Evolutionary conservation across 2,329 filamentous ascomycete species (phyloP), one percentile per base, ranked within the genome.

Genomic region (Purpureocillium takamizusanense): DNA sequence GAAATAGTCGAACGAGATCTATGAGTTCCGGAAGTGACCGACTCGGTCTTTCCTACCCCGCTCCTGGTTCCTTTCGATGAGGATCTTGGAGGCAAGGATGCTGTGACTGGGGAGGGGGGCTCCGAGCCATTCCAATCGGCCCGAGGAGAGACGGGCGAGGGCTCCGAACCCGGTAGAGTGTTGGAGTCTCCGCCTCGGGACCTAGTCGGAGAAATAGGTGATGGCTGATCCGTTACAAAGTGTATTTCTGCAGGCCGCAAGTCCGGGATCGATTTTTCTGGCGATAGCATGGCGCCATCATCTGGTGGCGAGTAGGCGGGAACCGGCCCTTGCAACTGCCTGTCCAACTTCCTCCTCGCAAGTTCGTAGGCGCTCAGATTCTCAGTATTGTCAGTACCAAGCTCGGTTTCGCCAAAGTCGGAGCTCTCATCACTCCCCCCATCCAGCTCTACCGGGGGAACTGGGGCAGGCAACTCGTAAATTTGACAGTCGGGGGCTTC

Each of bases 391-490:
- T 65, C 60, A 1, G 60, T 63, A 1, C 62, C 62, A 6, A 69
- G 45, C 30, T 67, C 62, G 1, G 62, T 63, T 1, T 64, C 63
- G 11, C 58, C 60, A 12, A 61, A 52, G 32, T 57, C 51, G 5
- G 57, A 64, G 34, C 53, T 51, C 9, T 53, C 56, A 35, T 66
- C 59, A 10, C 55, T 35, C 9, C 60, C 38, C 13, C 56, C 66
- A 32, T 74, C 69, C 31, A 77, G 57, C 48, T 77, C 74, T 5
- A 62, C 66, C 0, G 70, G 71, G 3, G 59, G 56, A 1, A 58
- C 45, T 0, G 65, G 65, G 5, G 61, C 70, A 2, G 72, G 62
- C 49, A 76, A 51, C 47, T 76, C 72, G 41, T 72, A 74, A 3
- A 73, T 64, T 43, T 72, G 66, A 30, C 71, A 67, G 36, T 65